phyloP scores from a whole-genome alignment of 495 filamentous ascomycete species.

The Geopyxis carbonaria region DNA sequence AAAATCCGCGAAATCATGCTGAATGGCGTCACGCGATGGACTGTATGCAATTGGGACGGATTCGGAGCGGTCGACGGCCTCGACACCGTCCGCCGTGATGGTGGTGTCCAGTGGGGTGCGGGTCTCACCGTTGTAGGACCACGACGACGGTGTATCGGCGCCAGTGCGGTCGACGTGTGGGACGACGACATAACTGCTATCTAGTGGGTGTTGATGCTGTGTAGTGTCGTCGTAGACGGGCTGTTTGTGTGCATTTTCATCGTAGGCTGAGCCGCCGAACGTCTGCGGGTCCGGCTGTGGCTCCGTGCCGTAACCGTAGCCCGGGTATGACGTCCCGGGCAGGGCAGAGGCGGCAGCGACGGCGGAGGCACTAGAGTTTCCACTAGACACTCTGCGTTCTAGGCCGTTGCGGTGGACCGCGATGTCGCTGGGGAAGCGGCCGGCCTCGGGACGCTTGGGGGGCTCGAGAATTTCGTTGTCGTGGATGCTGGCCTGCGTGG shows the following conservation, averaged over 20 bases:
- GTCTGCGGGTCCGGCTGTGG: no score
- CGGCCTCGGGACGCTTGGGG: constrained; percentile 20
- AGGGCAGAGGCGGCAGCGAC: constrained; percentile 16
- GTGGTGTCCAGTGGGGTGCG: constrained; percentile 8
- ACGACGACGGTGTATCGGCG: neutral
- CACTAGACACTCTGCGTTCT: constrained; percentile 3
- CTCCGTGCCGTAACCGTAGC: neutral
- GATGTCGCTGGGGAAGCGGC: constrained; percentile 24
- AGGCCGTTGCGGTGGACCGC: constrained; percentile 13
- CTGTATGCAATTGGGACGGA: no score
- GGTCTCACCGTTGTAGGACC: neutral
- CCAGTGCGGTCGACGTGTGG: constrained; percentile 14
- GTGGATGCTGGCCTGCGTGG: constrained; percentile 12
- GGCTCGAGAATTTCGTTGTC: constrained; percentile 4
- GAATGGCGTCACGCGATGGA: no score
- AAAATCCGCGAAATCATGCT: no score
- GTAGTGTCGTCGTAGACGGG: constrained; percentile 9
- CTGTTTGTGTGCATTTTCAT: constrained; percentile 3
- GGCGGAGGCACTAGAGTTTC: constrained; percentile 22
- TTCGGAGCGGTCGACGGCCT: no score
- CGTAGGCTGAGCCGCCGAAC: no score
- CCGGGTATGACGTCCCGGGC: constrained; percentile 1
- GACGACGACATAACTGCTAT: constrained; percentile 11
- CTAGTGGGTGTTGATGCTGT: constrained; percentile 14
- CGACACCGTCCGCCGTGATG: no score